Evolutionary conservation across 768 basidiomycete species (phyloP).

Genomic region (Leucocoprinus sp.): DNA sequence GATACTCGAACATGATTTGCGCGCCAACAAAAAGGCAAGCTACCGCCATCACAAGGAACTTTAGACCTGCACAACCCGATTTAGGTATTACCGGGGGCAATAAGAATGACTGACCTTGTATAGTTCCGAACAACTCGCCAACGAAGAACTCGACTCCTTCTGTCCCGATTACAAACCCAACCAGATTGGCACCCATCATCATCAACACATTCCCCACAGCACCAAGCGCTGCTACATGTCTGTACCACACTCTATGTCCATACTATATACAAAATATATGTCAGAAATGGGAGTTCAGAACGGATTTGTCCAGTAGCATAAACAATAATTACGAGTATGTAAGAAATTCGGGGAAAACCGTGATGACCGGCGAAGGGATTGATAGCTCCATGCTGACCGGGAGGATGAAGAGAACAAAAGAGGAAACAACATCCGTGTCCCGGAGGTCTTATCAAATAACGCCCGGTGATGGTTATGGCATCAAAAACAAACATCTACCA

Average conservation of each 20-base stretch:
- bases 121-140: conserved; percentile 51
- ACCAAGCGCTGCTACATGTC: conserved; percentile 77
- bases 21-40: conserved; percentile 56
- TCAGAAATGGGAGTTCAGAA: not conserved
- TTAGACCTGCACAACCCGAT: too few relatives aligned
- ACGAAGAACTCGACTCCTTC: conserved; percentile 72
- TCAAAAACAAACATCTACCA: too few relatives aligned
- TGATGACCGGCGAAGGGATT: not conserved
- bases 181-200: conserved; percentile 89
- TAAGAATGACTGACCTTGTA: conserved; percentile 55
- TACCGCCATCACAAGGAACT: conserved; percentile 54
- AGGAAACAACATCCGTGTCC: not conserved
- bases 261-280: conserved; percentile 39
- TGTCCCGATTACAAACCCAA: conserved; percentile 88
- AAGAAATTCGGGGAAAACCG: not conserved
- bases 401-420: not conserved
- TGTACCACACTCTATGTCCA: conserved; percentile 64
- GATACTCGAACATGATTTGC: conserved; percentile 94
- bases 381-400: not conserved
- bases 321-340: too few relatives aligned
- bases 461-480: too few relatives aligned
- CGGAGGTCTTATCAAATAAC: too few relatives aligned
- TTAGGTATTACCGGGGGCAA: too few relatives aligned
- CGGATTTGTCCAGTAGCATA: not conserved
- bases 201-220: conserved; percentile 77